Evolutionary conservation across 2,329 filamentous ascomycete species (phyloP), one percentile per base, ranked within the genome.

Genomic region (Hymenoscyphus occultus): DNA sequence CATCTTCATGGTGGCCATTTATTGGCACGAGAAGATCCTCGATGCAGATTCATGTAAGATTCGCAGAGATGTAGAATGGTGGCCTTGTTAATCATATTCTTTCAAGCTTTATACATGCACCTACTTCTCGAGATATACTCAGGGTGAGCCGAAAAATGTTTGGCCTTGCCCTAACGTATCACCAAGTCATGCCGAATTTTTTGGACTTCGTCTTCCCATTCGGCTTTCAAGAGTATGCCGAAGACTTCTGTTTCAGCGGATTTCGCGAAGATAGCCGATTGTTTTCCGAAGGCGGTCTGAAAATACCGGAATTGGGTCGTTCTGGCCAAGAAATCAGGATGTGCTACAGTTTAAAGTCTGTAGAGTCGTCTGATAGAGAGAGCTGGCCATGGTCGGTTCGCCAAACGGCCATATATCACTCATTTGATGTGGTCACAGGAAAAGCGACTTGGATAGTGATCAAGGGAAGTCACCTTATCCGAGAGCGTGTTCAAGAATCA

Each of bases 361-460:
- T 48, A 22, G 42, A 48, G n/a, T 48, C 42, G 5, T 19, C 7
- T 19, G 42, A 19, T 19, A 16, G 22, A 48, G 42, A 19, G 28
- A 39, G 66, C 13, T 64, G 62, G 65, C 65, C 67, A 10, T 79
- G 77, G 77, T 75, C 74, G 1, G 72, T 78, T 42, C 72, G 77
- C 9, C 75, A 78, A 61, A 72, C 72, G 14, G 73, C 74, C 6
- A 60, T 76, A 3, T 76, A 78, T 63, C 76, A 80, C 61, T 73
- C 73, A 0, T 78, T 79, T 60, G 78, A 80, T 64, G 19, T 76
- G 0, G 65, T 73, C 28, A 74, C 67, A 35, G 73, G 74, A 1
- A 65, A 66, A 22, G 63, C 74, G 12, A 62, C 73, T 0, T 80
- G 78, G 78, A 70, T 78, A n/a, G 10, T 48, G 6, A 19, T 48